Evolutionary conservation across 495 filamentous ascomycete genomes (phyloP).

Genomic region (Tuber umbilicatum): DNA sequence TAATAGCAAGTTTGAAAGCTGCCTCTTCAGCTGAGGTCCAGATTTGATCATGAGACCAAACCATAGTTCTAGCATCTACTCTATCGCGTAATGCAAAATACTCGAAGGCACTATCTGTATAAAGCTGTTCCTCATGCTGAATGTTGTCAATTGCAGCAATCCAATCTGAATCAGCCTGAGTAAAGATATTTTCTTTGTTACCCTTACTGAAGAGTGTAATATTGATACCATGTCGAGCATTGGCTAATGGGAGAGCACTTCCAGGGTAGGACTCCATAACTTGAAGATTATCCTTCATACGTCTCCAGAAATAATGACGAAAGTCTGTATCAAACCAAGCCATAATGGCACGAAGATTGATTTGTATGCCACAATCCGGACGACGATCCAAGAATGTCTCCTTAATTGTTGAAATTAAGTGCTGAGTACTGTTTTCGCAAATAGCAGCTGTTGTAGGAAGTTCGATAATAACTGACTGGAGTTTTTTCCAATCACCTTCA

Average conservation of each 20-base stretch:
- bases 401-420: neutral
- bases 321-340: neutral
- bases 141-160: neutral
- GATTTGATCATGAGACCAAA: neutral
- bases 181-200: neutral
- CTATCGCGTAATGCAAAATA: neutral
- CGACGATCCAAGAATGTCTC: neutral
- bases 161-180: neutral
- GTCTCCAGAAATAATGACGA: neutral
- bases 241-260: neutral
- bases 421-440: slow-evolving; percentile 6
- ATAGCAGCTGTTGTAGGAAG: slow-evolving; percentile 20
- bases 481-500: slow-evolving; percentile 8
- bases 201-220: neutral
- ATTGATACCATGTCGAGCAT: neutral
- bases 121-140: neutral
- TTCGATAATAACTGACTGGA: slow-evolving; percentile 19
- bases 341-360: neutral
- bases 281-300: neutral
- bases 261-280: neutral
- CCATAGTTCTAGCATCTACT: neutral
- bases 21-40: neutral
- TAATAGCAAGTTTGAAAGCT: neutral
- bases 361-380: neutral
- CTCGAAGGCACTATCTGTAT: fast-evolving